A percentile compares a stretch with the other conserved stretches of the same genome.
Conservation (phyloP, 345 rosid genomes). For the Eucalyptus cladocalyx region DNA sequence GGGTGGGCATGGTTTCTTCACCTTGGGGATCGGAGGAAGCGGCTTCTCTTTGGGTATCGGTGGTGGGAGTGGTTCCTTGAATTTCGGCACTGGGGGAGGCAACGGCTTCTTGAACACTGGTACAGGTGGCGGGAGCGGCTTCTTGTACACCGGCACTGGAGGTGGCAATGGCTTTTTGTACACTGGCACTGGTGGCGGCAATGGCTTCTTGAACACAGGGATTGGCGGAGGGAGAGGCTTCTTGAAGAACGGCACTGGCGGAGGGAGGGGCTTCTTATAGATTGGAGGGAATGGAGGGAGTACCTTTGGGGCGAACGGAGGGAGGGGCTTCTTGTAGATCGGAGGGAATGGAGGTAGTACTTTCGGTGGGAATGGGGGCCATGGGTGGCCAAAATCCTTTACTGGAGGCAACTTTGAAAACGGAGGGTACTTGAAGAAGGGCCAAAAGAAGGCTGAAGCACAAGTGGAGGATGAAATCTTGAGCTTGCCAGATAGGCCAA, state of each 20-base stretch:
- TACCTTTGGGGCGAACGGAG: not conserved
- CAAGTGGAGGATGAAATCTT: slow-evolving; percentile 51
- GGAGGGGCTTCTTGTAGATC: not conserved
- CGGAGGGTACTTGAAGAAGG: slow-evolving; percentile 14
- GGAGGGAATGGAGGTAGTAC: not conserved
- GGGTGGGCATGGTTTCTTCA: not conserved
- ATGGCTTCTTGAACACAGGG: not conserved
- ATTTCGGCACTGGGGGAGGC: not conserved
- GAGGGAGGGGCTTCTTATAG: not conserved
- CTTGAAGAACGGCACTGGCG: not conserved
- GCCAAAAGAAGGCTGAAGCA: slow-evolving; percentile 50
- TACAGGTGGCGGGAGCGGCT: not conserved
- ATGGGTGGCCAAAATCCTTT: slow-evolving; percentile 1
- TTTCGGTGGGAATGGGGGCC: not conserved
- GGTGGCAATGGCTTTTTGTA: not conserved
- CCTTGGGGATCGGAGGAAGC: not conserved
- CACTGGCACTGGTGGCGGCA: not conserved
- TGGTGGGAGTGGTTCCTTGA: not conserved
- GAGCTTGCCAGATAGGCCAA: slow-evolving; percentile 40
- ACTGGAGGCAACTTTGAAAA: not conserved
- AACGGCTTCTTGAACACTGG: not conserved
- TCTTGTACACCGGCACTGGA: not conserved
- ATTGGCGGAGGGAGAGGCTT: not conserved
- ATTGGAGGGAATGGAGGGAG: not conserved
- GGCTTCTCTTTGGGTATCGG: not conserved